phyloP scores from a whole-genome alignment of 805 yeast genomes.

The Barnettozyma wickerhamii region DNA sequence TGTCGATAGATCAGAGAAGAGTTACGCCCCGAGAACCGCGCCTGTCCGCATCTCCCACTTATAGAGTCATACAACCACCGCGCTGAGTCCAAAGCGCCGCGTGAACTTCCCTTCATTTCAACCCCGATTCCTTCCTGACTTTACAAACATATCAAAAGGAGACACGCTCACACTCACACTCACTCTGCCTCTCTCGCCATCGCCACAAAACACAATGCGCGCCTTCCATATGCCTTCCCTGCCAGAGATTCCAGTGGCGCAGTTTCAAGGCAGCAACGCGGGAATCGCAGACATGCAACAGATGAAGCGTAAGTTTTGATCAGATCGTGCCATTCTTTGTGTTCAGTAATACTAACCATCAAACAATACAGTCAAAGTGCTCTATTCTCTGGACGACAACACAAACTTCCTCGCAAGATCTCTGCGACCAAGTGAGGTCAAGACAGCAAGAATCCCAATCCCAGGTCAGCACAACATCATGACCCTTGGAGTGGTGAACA shows the following conservation, averaged over 20 bases:
- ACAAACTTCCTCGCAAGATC: constrained; percentile 42
- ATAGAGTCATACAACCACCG: too few species aligned
- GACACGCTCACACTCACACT: too few species aligned
- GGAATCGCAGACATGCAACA: constrained; percentile 14
- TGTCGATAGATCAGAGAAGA: too few species aligned
- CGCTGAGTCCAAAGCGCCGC: too few species aligned
- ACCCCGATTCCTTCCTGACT: too few species aligned
- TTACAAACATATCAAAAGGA: too few species aligned
- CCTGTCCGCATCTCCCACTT: too few species aligned
- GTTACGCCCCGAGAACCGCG: too few species aligned
- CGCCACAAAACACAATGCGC: constrained; percentile 25
- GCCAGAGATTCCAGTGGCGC: constrained; percentile 26
- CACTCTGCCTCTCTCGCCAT: too few species aligned
- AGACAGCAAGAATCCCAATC: constrained; percentile 40
- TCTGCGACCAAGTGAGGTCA: constrained; percentile 29
- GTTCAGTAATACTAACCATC: constrained; percentile 3
- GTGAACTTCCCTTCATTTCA: too few species aligned
- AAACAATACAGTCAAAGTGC: constrained; percentile 28
- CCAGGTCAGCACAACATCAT: constrained; percentile 39
- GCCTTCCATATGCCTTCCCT: constrained; percentile 28
- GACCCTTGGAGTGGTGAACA: constrained; percentile 37
- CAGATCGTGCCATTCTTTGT: background rate
- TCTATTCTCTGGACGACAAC: constrained; percentile 39
- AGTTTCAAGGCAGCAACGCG: constrained; percentile 5
- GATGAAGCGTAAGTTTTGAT: constrained; percentile 21